phyloP scores from a whole-genome alignment of 441 rosid genomes.

The Theobroma grandiflorum region DNA sequence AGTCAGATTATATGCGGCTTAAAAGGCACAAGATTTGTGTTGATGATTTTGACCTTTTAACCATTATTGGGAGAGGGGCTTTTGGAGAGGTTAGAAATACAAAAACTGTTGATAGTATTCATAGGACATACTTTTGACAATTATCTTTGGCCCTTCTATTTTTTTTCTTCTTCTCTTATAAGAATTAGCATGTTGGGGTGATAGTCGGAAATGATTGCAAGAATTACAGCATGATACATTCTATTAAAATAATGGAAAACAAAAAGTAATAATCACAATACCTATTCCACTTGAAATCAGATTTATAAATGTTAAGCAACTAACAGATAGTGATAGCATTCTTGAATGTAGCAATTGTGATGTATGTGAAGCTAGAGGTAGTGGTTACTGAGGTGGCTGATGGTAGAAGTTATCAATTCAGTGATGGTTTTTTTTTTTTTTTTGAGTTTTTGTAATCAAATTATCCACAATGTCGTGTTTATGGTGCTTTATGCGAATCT shows the following conservation, averaged over 20 bases:
- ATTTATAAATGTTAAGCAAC: conserved; percentile 10
- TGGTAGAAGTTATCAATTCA: neutral
- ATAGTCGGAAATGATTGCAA: neutral
- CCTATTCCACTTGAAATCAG: conserved; percentile 7
- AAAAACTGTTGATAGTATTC: conserved; percentile 7
- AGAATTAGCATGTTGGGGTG: neutral
- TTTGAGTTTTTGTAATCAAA: neutral
- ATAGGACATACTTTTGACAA: conserved; percentile 12
- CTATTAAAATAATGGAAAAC: neutral
- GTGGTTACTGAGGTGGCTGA: neutral
- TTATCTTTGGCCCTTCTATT: neutral
- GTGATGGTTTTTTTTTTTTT: neutral
- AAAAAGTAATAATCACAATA: neutral
- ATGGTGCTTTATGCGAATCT: neutral
- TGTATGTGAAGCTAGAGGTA: neutral
- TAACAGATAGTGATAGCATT: neutral
- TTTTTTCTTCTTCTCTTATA: neutral
- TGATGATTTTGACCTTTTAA: conserved; percentile 87
- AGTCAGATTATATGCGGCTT: conserved; percentile 86
- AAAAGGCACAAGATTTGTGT: conserved; percentile 89
- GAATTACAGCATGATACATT: neutral
- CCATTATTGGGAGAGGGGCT: conserved; percentile 92
- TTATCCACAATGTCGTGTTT: neutral
- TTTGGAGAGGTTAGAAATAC: conserved; percentile 88
- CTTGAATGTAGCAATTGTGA: neutral